These are phyloP conservation scores for Aspergillus incahuasiensis DNA, from an alignment of 495 filamentous ascomycete species.

Conservation along the genomic window DNA sequence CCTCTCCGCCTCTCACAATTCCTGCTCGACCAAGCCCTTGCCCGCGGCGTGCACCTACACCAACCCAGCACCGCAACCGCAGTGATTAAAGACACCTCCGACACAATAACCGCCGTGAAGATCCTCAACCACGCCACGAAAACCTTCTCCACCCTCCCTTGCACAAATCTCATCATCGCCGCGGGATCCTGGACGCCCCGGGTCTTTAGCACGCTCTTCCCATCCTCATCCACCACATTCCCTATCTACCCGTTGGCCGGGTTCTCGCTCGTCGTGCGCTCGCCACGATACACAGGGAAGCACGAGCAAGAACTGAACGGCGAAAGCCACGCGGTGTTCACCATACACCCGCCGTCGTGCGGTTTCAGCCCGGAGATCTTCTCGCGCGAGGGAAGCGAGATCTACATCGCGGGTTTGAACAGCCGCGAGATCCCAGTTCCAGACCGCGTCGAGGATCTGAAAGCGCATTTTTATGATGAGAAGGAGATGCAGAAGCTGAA, in stretches of 20 bases:
- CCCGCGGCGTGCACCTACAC: slow-evolving; percentile 61
- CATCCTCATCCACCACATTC: slow-evolving; percentile 41
- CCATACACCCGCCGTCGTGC: slow-evolving; percentile 40
- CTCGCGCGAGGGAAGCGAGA: slow-evolving; percentile 56
- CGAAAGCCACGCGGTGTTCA: slow-evolving; percentile 67
- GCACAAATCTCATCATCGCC: slow-evolving; percentile 59
- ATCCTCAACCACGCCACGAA: slow-evolving; percentile 30
- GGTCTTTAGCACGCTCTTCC: slow-evolving; percentile 62
- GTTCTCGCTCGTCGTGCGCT: slow-evolving; percentile 63
- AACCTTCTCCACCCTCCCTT: slow-evolving; percentile 26
- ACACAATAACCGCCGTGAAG: slow-evolving; percentile 47
- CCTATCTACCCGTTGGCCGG: slow-evolving; percentile 63
- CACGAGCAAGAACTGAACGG: slow-evolving; percentile 24
- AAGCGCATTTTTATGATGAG: slow-evolving; percentile 34
- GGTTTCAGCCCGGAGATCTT: slow-evolving; percentile 73
- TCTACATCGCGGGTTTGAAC: slow-evolving; percentile 75
- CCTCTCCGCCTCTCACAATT: slow-evolving; percentile 60
- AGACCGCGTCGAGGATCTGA: slow-evolving; percentile 40
- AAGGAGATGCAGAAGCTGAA: slow-evolving; percentile 49
- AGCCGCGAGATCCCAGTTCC: slow-evolving; percentile 54
- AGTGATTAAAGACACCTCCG: slow-evolving; percentile 44
- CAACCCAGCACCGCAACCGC: slow-evolving; percentile 55
- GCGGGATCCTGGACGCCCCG: slow-evolving; percentile 65
- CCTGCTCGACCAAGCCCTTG: slow-evolving; percentile 52
- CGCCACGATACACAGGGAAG: slow-evolving; percentile 47